Evolutionary conservation across 106 monocot genomes (phyloP).

Genomic region (Agapanthus africanus): DNA sequence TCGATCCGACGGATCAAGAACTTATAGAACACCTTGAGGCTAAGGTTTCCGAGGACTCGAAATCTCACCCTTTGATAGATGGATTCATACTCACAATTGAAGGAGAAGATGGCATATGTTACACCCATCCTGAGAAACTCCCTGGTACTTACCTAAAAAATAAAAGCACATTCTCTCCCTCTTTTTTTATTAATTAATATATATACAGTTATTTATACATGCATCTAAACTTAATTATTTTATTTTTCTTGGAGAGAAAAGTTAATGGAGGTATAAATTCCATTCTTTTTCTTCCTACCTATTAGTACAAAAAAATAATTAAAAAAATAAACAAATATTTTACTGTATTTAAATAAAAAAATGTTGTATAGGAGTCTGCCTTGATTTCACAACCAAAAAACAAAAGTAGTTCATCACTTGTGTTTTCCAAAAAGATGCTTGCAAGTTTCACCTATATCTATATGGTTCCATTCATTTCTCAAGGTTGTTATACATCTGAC

Average conservation of each 20-base stretch:
- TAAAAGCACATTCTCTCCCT: neutral
- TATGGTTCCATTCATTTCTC: constrained; percentile 5
- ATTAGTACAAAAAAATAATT: too few species aligned
- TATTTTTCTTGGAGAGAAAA: neutral
- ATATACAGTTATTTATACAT: too few species aligned
- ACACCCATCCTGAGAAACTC: constrained; percentile 82
- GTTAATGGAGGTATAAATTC: constrained; percentile 8
- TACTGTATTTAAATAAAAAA: too few species aligned
- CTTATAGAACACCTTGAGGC: constrained; percentile 84
- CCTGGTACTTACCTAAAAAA: constrained; percentile 34
- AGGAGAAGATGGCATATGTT: constrained; percentile 89
- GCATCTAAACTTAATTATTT: too few species aligned
- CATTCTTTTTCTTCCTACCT: constrained; percentile 17
- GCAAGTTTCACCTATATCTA: constrained; percentile 29
- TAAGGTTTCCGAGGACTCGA: constrained; percentile 35
- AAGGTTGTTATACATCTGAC: constrained; percentile 22
- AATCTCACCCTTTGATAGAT: constrained; percentile 83
- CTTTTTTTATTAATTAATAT: neutral
- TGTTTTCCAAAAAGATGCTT: constrained; percentile 20
- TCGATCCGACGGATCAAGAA: constrained; percentile 93
- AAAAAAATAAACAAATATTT: too few species aligned
- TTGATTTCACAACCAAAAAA: constrained; percentile 2
- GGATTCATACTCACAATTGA: constrained; percentile 91
- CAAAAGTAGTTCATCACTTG: neutral
- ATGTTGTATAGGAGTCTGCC: too few species aligned